Conservation (phyloP, 164 flowering plant species). For the Nelumbo lutea region DNA sequence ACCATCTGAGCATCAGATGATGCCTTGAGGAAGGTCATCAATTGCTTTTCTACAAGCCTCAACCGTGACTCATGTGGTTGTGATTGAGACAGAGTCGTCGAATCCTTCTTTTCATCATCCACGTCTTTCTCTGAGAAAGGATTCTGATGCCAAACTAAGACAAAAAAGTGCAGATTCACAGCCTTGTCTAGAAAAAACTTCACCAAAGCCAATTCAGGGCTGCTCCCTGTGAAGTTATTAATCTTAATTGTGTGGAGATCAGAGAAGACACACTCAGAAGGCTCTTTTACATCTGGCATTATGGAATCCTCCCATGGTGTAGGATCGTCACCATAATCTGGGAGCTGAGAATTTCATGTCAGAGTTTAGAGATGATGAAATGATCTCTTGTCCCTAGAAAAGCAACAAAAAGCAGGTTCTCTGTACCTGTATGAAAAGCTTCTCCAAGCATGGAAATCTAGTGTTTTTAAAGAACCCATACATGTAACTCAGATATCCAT, state of each 20-base stretch:
- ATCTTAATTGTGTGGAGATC: constrained; percentile 9
- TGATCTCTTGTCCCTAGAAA: not conserved
- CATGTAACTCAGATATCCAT: not conserved
- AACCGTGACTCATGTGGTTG: not conserved
- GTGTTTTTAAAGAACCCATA: constrained; percentile 8
- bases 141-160: constrained; percentile 6
- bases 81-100: not conserved
- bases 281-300: not conserved
- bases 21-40: constrained; percentile 3
- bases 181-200: constrained; percentile 9
- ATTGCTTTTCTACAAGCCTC: not conserved
- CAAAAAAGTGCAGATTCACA: not conserved
- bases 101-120: not conserved
- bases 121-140: not conserved
- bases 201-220: constrained; percentile 7
- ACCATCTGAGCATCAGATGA: constrained; percentile 7
- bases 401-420: not conserved
- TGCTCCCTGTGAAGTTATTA: constrained; percentile 6
- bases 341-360: constrained; percentile 5
- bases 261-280: not conserved
- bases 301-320: not conserved
- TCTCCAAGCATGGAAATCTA: constrained; percentile 3
- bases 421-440: constrained; percentile 14
- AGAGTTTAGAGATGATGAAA: not conserved
- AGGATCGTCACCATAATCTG: not conserved